Conservation (phyloP, 2,329 filamentous ascomycete genomes). For the Ceratocystis alfenasii region DNA sequence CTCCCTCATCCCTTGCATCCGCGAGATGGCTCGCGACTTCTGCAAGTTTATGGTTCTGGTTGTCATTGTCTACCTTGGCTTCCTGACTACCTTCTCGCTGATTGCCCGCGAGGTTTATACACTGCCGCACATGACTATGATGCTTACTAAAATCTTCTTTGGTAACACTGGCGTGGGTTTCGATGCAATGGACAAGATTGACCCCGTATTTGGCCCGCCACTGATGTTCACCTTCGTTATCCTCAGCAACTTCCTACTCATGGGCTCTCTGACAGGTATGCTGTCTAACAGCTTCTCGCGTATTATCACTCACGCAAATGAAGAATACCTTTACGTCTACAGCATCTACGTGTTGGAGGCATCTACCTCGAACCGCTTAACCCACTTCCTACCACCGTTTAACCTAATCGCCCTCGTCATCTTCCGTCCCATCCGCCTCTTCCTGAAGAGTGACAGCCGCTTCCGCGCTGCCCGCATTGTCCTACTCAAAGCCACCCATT, state of each 20-base stretch:
- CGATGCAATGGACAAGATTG: constrained; percentile 50
- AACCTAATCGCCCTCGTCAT: constrained; percentile 63
- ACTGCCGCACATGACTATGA: constrained; percentile 58
- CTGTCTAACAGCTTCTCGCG: constrained; percentile 62
- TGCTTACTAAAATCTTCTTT: constrained; percentile 70
- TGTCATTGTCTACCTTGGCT: constrained; percentile 72
- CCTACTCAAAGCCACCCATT: constrained; percentile 51
- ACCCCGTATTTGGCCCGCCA: constrained; percentile 46
- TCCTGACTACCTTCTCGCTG: constrained; percentile 74
- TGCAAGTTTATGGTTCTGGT: constrained; percentile 73
- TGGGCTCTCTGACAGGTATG: constrained; percentile 67
- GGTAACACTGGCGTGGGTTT: constrained; percentile 66
- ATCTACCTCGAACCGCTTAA: constrained; percentile 55
- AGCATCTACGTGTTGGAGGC: constrained; percentile 53
- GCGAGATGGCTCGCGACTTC: constrained; percentile 91
- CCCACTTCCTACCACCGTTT: constrained; percentile 58
- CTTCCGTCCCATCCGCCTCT: constrained; percentile 59
- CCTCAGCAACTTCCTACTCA: constrained; percentile 65
- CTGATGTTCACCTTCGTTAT: constrained; percentile 63
- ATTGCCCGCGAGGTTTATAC: constrained; percentile 59
- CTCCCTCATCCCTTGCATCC: constrained; percentile 76
- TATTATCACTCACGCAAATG: constrained; percentile 50
- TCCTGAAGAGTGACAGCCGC: constrained; percentile 50
- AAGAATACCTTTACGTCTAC: constrained; percentile 72
- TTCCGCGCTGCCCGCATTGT: constrained; percentile 51